phyloP scores from a whole-genome alignment of 306 rosid genomes.

The Astragalus glycyphyllos region DNA sequence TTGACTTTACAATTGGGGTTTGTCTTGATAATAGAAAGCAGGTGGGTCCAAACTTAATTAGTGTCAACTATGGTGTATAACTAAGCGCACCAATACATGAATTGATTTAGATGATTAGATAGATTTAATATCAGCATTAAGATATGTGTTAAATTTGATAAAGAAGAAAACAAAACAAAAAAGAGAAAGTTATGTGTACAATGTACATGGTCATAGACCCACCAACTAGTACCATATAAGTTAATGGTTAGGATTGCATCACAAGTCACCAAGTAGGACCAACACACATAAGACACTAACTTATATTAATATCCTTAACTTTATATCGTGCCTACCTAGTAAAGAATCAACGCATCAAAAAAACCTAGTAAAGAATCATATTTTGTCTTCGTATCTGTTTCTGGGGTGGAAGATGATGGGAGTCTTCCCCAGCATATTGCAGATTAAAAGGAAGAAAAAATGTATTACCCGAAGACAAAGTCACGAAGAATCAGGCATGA shows the following conservation, averaged over 20 bases:
- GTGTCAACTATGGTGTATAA: conserved; percentile 30
- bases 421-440: conserved; percentile 31
- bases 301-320: conserved; percentile 29
- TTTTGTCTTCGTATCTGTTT: conserved; percentile 49
- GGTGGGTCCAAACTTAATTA: conserved; percentile 58
- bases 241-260: conserved; percentile 44
- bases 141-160: conserved; percentile 18
- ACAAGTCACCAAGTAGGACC: conserved; percentile 44
- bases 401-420: conserved; percentile 43
- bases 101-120: conserved; percentile 36
- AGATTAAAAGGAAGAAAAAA: conserved; percentile 41
- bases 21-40: conserved; percentile 51
- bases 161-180: background rate
- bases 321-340: conserved; percentile 39
- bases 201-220: conserved; percentile 7
- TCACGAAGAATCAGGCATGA: conserved; percentile 67
- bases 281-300: conserved; percentile 32
- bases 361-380: conserved; percentile 41
- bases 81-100: conserved; percentile 46
- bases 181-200: conserved; percentile 20
- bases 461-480: conserved; percentile 54
- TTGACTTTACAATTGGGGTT: conserved; percentile 51
- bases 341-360: too few species aligned
- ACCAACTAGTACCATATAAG: conserved; percentile 35
- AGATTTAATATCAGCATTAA: conserved; percentile 12